Percentiles rank a stretch among this genome's conserved stretches.
These are phyloP conservation scores for Phylloboletellus chloephorus DNA, from an alignment of 1,284 basidiomycete species.

Conservation along the genomic window DNA sequence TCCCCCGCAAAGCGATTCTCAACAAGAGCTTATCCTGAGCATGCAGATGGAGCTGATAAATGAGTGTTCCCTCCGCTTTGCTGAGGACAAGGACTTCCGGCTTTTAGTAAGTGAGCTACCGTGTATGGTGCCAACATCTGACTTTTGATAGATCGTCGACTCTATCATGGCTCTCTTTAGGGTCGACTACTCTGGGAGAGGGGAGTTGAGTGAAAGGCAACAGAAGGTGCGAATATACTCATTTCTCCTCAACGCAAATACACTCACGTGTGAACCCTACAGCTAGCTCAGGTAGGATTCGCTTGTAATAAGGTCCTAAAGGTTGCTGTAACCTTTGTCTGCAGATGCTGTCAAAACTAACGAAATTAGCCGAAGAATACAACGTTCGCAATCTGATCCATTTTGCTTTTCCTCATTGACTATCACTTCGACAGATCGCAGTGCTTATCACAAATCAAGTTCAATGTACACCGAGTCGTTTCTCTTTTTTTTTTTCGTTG, in stretches of 20 bases:
- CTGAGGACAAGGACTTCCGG: slow-evolving; percentile 76
- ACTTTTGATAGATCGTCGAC: slow-evolving; percentile 68
- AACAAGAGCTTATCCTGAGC: slow-evolving; percentile 8
- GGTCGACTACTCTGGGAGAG: slow-evolving; percentile 87
- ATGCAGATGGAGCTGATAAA: slow-evolving; percentile 80
- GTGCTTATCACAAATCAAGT: slow-evolving; percentile 91
- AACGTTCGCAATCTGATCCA: slow-evolving; percentile 45
- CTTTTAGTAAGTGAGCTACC: slow-evolving; percentile 47
- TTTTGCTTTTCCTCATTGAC: slow-evolving; percentile 14
- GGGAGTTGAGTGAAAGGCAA: slow-evolving; percentile 88
- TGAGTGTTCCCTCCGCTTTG: slow-evolving; percentile 76
- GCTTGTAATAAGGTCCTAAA: slow-evolving; percentile 1
- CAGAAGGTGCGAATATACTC: slow-evolving; percentile 57
- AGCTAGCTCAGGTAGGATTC: slow-evolving; percentile 59
- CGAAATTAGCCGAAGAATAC: slow-evolving; percentile 87
- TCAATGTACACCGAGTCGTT: slow-evolving; percentile 48
- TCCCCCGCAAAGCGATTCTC: neutral
- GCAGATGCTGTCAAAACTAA: slow-evolving; percentile 84
- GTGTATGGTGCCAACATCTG: slow-evolving; percentile 3
- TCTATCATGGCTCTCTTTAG: slow-evolving; percentile 95
- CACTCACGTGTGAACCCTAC: slow-evolving; percentile 1
- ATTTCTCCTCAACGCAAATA: neutral
- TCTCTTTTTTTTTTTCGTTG: slow-evolving; percentile 4
- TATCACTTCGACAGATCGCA: slow-evolving; percentile 54
- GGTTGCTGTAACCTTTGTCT: neutral